Conservation (phyloP, 495 filamentous ascomycete species). For the Melanomma pulvis-pyrius region DNA sequence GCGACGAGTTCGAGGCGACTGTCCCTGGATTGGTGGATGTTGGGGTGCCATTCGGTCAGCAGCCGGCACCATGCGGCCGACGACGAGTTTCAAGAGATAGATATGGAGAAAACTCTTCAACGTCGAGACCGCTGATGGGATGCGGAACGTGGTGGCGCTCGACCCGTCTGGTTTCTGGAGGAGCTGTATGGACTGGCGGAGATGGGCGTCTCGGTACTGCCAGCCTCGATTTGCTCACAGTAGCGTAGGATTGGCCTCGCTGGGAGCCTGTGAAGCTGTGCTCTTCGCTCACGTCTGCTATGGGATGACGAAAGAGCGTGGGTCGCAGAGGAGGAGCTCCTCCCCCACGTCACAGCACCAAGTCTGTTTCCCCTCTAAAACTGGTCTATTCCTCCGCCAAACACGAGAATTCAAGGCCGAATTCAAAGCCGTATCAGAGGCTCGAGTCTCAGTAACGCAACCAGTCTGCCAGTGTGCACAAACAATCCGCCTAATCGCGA, state of each 20-base stretch:
- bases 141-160: not conserved
- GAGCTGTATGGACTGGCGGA: not conserved
- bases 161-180: not conserved
- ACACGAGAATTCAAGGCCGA: not conserved
- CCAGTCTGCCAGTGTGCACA: not conserved
- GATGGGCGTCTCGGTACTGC: not conserved
- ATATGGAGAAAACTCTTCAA: not conserved
- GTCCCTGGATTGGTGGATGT: conserved; percentile 26
- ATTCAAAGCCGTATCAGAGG: too few relatives aligned
- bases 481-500: conserved; percentile 8
- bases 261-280: not conserved
- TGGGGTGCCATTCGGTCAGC: not conserved
- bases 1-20: not conserved
- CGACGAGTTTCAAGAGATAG: not conserved
- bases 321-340: too few relatives aligned
- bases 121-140: not conserved
- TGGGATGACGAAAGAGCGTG: too few relatives aligned
- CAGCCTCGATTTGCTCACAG: not conserved
- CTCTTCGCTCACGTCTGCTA: too few relatives aligned
- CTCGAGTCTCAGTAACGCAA: not conserved
- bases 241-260: not conserved
- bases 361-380: too few relatives aligned
- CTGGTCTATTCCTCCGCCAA: not conserved
- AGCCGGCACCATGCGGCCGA: not conserved
- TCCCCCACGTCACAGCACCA: too few relatives aligned